A percentile compares a stretch with the other conserved stretches of the same genome.
phyloP scores from a whole-genome alignment of 352 stramenopile species.

The Halophytophthora polymorphica region DNA sequence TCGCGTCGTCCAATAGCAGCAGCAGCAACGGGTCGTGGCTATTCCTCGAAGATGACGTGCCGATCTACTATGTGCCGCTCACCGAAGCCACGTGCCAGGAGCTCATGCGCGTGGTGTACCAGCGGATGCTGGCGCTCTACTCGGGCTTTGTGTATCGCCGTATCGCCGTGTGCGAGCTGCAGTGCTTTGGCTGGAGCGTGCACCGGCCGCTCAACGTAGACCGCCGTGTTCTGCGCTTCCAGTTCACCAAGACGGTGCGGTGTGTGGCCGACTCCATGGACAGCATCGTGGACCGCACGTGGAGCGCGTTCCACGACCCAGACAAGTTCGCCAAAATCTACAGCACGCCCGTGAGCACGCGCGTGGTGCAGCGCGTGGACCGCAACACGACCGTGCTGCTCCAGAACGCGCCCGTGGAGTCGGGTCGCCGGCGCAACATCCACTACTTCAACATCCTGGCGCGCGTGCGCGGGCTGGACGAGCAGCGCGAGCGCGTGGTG shows the following conservation, averaged over 20 bases:
- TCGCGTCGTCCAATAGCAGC: not conserved
- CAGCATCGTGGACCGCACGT: constrained; percentile 39
- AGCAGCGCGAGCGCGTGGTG: constrained; percentile 29
- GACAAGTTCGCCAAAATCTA: constrained; percentile 39
- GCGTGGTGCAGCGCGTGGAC: constrained; percentile 35
- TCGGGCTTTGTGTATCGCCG: constrained; percentile 28
- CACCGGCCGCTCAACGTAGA: constrained; percentile 25
- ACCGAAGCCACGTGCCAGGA: constrained; percentile 25
- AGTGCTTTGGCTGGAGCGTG: constrained; percentile 38
- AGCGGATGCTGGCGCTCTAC: constrained; percentile 33
- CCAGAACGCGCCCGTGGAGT: constrained; percentile 34
- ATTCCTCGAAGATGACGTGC: constrained; percentile 30
- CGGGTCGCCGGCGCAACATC: constrained; percentile 22
- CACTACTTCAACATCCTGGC: constrained; percentile 47
- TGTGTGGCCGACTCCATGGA: constrained; percentile 35
- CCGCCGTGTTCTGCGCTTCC: constrained; percentile 32
- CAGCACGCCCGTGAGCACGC: constrained; percentile 33
- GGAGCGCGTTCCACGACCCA: constrained; percentile 35
- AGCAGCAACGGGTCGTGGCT: constrained; percentile 21
- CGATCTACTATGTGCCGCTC: constrained; percentile 37
- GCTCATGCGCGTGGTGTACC: constrained; percentile 26
- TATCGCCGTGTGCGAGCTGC: constrained; percentile 24
- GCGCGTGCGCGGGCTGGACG: constrained; percentile 24
- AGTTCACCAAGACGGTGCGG: constrained; percentile 39
- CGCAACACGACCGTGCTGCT: constrained; percentile 36